phyloP scores from a whole-genome alignment of 768 basidiomycete species.

The Boletus edulis region DNA sequence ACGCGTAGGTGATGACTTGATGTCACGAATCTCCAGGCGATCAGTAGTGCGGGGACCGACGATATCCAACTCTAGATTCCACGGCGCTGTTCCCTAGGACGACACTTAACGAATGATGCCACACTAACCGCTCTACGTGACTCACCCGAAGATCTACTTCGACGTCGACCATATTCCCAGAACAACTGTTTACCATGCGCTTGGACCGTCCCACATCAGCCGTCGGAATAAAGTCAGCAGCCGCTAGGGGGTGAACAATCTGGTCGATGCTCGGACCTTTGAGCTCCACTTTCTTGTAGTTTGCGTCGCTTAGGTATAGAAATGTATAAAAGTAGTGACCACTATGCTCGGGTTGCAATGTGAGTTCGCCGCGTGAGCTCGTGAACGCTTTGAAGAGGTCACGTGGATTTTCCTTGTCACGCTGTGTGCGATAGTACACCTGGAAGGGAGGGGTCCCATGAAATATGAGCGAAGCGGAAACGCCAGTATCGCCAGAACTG shows the following conservation, averaged over 20 bases:
- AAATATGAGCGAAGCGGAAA: constrained; percentile 81
- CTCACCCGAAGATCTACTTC: constrained; percentile 78
- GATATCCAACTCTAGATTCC: constrained; percentile 81
- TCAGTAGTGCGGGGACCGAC: constrained; percentile 72
- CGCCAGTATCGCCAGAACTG: constrained; percentile 90
- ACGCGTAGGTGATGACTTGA: constrained; percentile 52
- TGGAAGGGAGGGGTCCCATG: constrained; percentile 89
- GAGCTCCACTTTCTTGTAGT: constrained; percentile 77
- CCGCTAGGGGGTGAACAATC: constrained; percentile 85
- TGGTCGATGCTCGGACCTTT: constrained; percentile 80
- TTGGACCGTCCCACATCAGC: constrained; percentile 43
- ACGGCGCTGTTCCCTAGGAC: constrained; percentile 80
- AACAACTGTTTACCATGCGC: constrained; percentile 70
- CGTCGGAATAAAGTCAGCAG: constrained; percentile 62
- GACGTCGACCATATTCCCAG: constrained; percentile 69
- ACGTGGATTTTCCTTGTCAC: constrained; percentile 61
- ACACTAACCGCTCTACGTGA: constrained; percentile 2
- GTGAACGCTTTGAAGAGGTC: constrained; percentile 61
- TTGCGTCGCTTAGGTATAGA: constrained; percentile 72
- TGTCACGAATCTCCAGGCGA: constrained; percentile 50
- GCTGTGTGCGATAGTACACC: constrained; percentile 73
- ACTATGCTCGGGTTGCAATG: constrained; percentile 82
- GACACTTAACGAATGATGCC: background rate
- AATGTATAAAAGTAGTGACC: constrained; percentile 89
- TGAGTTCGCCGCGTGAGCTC: constrained; percentile 75